phyloP scores from a whole-genome alignment of 768 basidiomycete species.

The Rubroboletus satanas region DNA sequence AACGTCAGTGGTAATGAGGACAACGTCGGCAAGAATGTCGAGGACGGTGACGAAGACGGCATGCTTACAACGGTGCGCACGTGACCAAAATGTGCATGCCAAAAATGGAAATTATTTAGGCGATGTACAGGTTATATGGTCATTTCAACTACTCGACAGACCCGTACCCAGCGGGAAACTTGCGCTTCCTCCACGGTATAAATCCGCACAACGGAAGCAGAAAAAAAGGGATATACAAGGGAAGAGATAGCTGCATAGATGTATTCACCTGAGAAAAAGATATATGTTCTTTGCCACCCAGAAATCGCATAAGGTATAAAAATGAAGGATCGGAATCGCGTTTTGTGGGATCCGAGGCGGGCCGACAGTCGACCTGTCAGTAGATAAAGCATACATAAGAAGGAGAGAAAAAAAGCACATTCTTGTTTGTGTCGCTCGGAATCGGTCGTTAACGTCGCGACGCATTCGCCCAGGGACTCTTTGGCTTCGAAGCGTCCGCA shows the following conservation, averaged over 20 bases:
- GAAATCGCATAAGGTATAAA: constrained; percentile 16
- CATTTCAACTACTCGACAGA: not conserved
- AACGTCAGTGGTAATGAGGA: constrained; percentile 4
- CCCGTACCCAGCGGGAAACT: constrained; percentile 17
- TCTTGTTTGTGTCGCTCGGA: not conserved
- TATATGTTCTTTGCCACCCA: constrained; percentile 11
- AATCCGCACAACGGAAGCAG: constrained; percentile 8
- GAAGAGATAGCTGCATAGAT: constrained; percentile 13
- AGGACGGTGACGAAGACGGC: not conserved
- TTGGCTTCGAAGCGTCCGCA: constrained; percentile 29
- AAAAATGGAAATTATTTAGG: not conserved
- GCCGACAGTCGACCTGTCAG: constrained; percentile 2
- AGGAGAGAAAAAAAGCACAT: not conserved
- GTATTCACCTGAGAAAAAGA: constrained; percentile 2
- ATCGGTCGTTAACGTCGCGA: constrained; percentile 19
- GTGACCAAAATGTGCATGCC: constrained; percentile 3
- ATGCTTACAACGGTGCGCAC: not conserved
- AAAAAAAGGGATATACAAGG: not conserved
- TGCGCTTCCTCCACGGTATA: constrained; percentile 4
- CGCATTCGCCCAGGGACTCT: constrained; percentile 32
- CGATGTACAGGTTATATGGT: constrained; percentile 1
- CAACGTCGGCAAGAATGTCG: not conserved
- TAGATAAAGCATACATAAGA: constrained; percentile 20
- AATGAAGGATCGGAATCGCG: constrained; percentile 18
- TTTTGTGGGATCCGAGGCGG: constrained; percentile 10